Conservation (phyloP, 2,329 filamentous ascomycete genomes). For the Sclerotinia nivalis region DNA sequence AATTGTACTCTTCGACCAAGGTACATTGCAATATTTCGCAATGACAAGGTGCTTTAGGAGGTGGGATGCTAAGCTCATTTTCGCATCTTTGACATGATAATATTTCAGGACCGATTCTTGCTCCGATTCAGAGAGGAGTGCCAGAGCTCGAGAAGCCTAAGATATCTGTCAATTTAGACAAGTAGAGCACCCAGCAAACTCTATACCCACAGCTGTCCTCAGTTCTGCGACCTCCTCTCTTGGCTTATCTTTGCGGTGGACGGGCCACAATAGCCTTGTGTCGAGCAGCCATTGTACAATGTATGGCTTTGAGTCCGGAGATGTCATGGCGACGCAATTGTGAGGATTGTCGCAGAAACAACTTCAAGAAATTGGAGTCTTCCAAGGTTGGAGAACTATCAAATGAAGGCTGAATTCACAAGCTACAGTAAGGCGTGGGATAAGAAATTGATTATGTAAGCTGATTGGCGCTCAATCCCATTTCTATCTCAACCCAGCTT, state of each 20-base stretch:
- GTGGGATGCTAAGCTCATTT: constrained; percentile 70
- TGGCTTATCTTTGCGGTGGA: constrained; percentile 42
- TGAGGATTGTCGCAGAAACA: neutral
- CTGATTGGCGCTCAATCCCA: neutral
- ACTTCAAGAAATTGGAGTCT: neutral
- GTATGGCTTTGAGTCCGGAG: constrained; percentile 28
- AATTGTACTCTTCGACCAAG: constrained; percentile 61
- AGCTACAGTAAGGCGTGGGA: neutral
- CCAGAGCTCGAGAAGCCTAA: constrained; percentile 56
- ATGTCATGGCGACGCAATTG: neutral
- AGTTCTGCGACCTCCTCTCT: constrained; percentile 43
- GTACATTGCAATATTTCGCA: constrained; percentile 55
- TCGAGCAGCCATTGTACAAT: constrained; percentile 64
- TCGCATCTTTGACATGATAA: constrained; percentile 69
- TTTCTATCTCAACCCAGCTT: neutral
- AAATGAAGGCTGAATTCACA: neutral
- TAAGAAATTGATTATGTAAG: constrained; percentile 5
- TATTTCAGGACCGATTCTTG: constrained; percentile 59
- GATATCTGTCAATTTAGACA: constrained; percentile 13
- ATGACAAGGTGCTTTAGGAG: constrained; percentile 74
- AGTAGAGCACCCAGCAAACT: neutral
- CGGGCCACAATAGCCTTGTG: constrained; percentile 59
- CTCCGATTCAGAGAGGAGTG: constrained; percentile 56
- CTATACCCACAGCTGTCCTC: constrained; percentile 34
- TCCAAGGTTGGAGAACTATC: neutral